Base-by-base conservation (phyloP, 2,329 filamentous ascomycete species). In the Claviceps pazoutovae region DNA sequence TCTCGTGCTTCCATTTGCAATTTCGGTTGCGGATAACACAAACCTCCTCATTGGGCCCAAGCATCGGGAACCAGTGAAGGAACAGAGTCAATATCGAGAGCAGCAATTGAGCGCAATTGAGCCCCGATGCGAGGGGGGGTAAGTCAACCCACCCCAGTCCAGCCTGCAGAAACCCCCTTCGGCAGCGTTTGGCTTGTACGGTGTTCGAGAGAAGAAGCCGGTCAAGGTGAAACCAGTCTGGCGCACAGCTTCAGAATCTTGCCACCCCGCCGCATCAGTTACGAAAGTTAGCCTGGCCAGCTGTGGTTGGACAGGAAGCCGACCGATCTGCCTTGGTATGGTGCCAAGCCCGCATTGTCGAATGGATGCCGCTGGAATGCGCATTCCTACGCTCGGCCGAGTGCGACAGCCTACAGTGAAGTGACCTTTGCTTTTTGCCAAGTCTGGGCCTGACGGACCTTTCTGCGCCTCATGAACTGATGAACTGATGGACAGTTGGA, bases 161-260 rank as follows among this genome's bases (percentile, higher is more conserved):
- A 44, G 26, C 4, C 16, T 19, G 23, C 11, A 39, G 30, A 34
- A 34, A 34, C 30, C 30, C 9, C 30, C 4, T 34, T 34, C 30
- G 30, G 30, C 9, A 34, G 30, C 30, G 30, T 34, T 34, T 42
- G 39, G 17, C 39, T 42, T n/a, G 17, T n/a, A 19, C 5, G 39
- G 39, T n/a, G 19, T 42, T n/a, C 39, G n/a, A n/a, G 39, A 42
- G 39, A 48, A 44, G 17, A 47, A 41, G 57, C 64, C 65, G 65
- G 61, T 66, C 62, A 68, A 66, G 60, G 56, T 74, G 73, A 75
- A 75, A 75, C 73, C 61, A 62, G 67, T 67, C 70, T 73, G 72
- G 69, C 62, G 70, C 70, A 70, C 53, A 72, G 70, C 72, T 66
- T 74, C 70, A 73, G 69, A 71, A 66, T 63, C 62, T 65, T 58